Evolutionary conservation across 2,329 filamentous ascomycete species (phyloP).

Genomic region (Beauveria sp.): DNA sequence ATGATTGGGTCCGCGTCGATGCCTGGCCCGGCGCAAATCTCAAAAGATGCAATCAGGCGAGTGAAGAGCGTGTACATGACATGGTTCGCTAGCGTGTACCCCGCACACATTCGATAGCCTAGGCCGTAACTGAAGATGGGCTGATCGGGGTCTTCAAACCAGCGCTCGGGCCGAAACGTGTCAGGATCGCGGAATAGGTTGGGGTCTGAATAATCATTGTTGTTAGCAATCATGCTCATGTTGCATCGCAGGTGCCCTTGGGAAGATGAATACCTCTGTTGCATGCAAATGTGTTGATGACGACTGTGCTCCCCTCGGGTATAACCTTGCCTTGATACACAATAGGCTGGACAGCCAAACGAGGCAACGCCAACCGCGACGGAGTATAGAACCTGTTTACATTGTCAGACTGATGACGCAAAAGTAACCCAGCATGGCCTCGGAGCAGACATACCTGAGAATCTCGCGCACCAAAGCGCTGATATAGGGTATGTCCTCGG

Average conservation of each 20-base stretch:
- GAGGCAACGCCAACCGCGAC: background rate
- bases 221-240: background rate
- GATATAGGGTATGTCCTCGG: background rate
- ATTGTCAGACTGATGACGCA: background rate
- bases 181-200: background rate
- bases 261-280: background rate
- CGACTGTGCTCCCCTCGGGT: background rate
- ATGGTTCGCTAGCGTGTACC: conserved; percentile 6
- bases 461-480: conserved; percentile 2
- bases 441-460: background rate
- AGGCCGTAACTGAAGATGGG: conserved; percentile 8
- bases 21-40: background rate
- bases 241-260: background rate
- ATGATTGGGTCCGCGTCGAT: background rate
- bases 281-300: conserved; percentile 5
- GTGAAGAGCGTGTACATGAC: conserved; percentile 3
- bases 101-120: conserved; percentile 7
- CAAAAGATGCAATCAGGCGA: background rate
- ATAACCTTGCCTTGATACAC: conserved; percentile 2
- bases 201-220: background rate
- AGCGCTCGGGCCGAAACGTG: conserved; percentile 3
- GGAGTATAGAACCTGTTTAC: background rate
- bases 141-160: conserved; percentile 5
- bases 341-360: background rate
- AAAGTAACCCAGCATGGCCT: background rate